These are phyloP conservation scores for Teunomyces gatunensis DNA, from an alignment of 805 yeast species.

Conservation along the genomic window DNA sequence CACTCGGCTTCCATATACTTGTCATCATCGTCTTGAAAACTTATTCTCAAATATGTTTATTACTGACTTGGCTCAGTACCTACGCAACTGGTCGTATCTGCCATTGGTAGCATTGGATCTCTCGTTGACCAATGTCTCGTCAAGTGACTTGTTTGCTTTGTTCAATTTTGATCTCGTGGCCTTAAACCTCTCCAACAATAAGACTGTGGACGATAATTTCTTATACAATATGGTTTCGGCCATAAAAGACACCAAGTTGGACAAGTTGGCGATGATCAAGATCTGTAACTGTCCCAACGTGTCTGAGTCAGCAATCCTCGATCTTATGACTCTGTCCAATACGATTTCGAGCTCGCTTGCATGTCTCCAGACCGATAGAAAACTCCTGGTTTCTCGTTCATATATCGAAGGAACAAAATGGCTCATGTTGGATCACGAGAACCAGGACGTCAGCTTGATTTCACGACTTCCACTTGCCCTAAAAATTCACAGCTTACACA, in stretches of 20 bases:
- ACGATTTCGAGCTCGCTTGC: constrained; percentile 1
- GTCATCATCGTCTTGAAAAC: constrained; percentile 34
- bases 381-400: background rate
- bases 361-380: constrained; percentile 8
- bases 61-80: constrained; percentile 16
- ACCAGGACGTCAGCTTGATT: constrained; percentile 1
- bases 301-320: background rate
- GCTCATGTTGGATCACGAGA: constrained; percentile 7
- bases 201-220: constrained; percentile 29
- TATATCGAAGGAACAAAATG: constrained; percentile 11
- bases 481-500: constrained; percentile 9
- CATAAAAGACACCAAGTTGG: constrained; percentile 15
- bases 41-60: constrained; percentile 29
- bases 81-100: constrained; percentile 14
- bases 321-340: background rate
- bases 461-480: constrained; percentile 10
- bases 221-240: constrained; percentile 21
- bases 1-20: constrained; percentile 13
- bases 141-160: constrained; percentile 23
- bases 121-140: constrained; percentile 15
- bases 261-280: constrained; percentile 20
- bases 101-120: constrained; percentile 28
- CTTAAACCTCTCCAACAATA: constrained; percentile 23
- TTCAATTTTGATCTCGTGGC: constrained; percentile 28
- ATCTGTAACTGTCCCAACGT: constrained; percentile 19